Base-by-base conservation (phyloP, 495 filamentous ascomycete genomes). In the Penicillium taxi region DNA sequence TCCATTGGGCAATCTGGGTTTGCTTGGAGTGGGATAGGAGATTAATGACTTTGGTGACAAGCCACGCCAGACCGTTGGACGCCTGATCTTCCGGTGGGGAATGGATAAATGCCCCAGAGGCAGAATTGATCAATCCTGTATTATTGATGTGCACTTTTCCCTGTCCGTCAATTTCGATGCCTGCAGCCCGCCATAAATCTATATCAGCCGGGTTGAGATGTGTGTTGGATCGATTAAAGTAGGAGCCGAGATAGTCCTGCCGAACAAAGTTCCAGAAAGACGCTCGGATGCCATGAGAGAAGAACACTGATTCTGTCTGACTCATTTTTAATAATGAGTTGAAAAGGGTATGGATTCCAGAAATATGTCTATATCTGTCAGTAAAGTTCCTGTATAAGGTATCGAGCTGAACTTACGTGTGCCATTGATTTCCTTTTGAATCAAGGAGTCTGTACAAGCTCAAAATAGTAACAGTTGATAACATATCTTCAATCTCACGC, bases 251-350 rank as follows among this genome's bases (percentile, higher is more conserved):
- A 34, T 64, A 64, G 32, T 69, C 65, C 32, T 58, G 52, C 3
- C 62, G 57, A 16, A 56, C 58, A 32, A 69, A 51, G 29, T 63
- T 63, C 63, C 65, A 69, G 33, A 69, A 67, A 1, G 52, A 57
- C 8, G 63, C 59, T 8, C 47, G 47, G 1, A 56, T 35, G 4
- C 61, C 65, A 18, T 59, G 58, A 9, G 55, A 46, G 22, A 67
- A 61, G 4, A 14, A 12, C 4, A 41, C 13, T 6, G 44, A 28
- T 5, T 32, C 13, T 12, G 14, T 21, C 13, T 33, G 15, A 25
- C 51, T 19, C 25, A 50, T 6, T 18, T 35, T 17, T 5, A 58
- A 22, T n/a, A 67, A 39, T 27, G 42, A 40, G 1, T 62, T 51
- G 25, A 63, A 67, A 3, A 67, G 31, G 6, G 46, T 33, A 5